phyloP scores from a whole-genome alignment of 2,329 filamentous ascomycete genomes.

The Plenodomus tracheiphilus region DNA sequence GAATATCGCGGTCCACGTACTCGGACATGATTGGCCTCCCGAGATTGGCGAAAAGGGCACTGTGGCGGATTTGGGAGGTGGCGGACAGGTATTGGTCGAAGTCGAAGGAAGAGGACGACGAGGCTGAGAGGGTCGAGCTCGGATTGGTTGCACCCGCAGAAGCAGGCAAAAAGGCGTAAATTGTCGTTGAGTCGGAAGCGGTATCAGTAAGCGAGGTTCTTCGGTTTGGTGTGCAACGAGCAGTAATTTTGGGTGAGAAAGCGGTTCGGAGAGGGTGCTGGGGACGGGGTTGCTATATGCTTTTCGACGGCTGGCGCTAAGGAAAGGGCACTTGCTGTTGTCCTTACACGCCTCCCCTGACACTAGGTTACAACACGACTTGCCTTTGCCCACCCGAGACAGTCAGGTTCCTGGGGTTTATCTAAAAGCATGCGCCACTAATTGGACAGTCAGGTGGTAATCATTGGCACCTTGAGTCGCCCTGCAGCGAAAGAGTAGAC shows the following conservation, averaged over 20 bases:
- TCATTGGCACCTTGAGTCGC: too few relatives aligned
- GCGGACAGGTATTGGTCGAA: too few relatives aligned
- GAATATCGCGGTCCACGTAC: conserved; percentile 13
- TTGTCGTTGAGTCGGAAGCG: conserved; percentile 4
- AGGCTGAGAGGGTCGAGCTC: conserved; percentile 2
- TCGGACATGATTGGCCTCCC: conserved; percentile 24
- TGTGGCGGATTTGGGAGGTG: too few relatives aligned
- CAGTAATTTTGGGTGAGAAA: conserved; percentile 1
- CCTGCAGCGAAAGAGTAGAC: too few relatives aligned
- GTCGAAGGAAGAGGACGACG: neutral
- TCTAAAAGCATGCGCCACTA: too few relatives aligned
- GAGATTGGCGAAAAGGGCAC: too few relatives aligned
- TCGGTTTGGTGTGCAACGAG: conserved; percentile 1
- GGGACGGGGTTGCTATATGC: conserved; percentile 3
- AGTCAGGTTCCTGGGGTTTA: too few relatives aligned
- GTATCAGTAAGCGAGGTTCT: conserved; percentile 3
- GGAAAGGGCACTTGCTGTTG: conserved; percentile 3
- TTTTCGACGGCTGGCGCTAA: neutral
- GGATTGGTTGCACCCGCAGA: conserved; percentile 7
- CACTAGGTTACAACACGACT: neutral
- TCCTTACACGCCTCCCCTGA: neutral
- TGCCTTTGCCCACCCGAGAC: too few relatives aligned
- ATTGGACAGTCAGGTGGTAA: too few relatives aligned
- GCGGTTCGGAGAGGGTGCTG: conserved; percentile 1
- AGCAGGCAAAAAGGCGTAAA: neutral